Evolutionary conservation across 257 asterid species (phyloP).

Genomic region (Ilex asprella): DNA sequence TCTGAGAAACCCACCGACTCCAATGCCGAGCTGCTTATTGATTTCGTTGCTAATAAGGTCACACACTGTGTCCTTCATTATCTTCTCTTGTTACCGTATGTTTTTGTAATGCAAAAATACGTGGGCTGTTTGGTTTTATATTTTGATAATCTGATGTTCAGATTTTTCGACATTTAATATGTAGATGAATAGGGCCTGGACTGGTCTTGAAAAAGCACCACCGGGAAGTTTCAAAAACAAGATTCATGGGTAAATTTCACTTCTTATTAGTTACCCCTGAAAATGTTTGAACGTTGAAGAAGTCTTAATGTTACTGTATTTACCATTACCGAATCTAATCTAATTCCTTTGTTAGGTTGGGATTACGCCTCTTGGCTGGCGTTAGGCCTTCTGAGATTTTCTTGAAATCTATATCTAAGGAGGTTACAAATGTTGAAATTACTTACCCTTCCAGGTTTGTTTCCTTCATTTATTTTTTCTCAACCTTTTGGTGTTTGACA

Average conservation of each 20-base stretch:
- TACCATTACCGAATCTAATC: constrained; percentile 2
- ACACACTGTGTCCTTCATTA: background rate
- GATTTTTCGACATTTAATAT: background rate
- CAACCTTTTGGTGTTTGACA: background rate
- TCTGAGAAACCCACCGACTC: constrained; percentile 24
- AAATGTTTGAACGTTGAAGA: no score
- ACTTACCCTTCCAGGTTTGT: constrained; percentile 68
- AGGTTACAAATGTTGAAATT: constrained; percentile 50
- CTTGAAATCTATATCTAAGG: constrained; percentile 91
- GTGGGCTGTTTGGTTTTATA: background rate
- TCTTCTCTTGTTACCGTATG: background rate
- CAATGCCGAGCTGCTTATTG: constrained; percentile 56
- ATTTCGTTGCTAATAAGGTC: constrained; percentile 77
- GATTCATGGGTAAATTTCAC: constrained; percentile 58
- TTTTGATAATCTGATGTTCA: constrained; percentile 3
- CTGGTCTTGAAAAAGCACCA: constrained; percentile 77
- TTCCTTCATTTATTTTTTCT: constrained; percentile 3
- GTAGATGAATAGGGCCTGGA: constrained; percentile 91
- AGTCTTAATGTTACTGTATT: no score
- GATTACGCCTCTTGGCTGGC: constrained; percentile 72
- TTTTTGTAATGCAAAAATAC: background rate
- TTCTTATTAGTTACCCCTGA: background rate
- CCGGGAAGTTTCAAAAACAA: constrained; percentile 70
- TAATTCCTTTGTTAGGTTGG: constrained; percentile 38
- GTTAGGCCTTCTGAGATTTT: constrained; percentile 90